Base-by-base conservation (phyloP, 345 rosid species). In the Litchi chinensis region DNA sequence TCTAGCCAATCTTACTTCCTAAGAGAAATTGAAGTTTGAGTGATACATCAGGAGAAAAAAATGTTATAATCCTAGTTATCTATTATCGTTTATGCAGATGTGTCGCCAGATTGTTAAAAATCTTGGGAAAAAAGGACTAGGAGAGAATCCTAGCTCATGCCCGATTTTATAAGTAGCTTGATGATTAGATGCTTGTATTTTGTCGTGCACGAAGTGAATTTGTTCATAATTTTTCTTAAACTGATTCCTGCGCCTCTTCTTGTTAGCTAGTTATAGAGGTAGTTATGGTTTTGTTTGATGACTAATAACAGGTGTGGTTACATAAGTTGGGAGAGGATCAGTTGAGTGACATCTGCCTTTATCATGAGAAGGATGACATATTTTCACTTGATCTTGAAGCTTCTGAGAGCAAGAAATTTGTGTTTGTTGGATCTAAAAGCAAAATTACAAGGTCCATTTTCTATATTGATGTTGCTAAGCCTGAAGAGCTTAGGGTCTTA, bases 321-420 rank as follows among this genome's bases (percentile, higher is more conserved):
- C 99, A 95, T 84, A 90, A 89, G 88, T 69, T 95, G 89, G 98
- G 90, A 72, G 85, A 95, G 2, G 92, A 89, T 44, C 98, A 90
- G 60, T 82, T 88, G 48, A 87, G 76, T 81, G 99, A 95, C 79
- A 65, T 78, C 18, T 89, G 97, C 86, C 93, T 95, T 74, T 92
- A 93, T 80, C 96, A 93, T 54, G 98, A 95, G 86, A 87, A 92
- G 86, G 96, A 95, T 87, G 97, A 93, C 71, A 93, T 82, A 85
- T 95, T 91, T 85, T 87, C 92, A 79, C 83, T 95, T 78, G 88
- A 69, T 69, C 92, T 95, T 70, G 73, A 78, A 52, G 85, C 94
- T 72, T 93, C 98, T 73, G 98, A 91, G 85, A 93, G 92, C 83
- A 84, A 93, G 74, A 87, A 89, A 70, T 88, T 77, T 82, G 70